A percentile compares a stretch with the other conserved stretches of the same genome.
Conservation (phyloP, 495 filamentous ascomycete species). For the Penicillium flavigenum region DNA sequence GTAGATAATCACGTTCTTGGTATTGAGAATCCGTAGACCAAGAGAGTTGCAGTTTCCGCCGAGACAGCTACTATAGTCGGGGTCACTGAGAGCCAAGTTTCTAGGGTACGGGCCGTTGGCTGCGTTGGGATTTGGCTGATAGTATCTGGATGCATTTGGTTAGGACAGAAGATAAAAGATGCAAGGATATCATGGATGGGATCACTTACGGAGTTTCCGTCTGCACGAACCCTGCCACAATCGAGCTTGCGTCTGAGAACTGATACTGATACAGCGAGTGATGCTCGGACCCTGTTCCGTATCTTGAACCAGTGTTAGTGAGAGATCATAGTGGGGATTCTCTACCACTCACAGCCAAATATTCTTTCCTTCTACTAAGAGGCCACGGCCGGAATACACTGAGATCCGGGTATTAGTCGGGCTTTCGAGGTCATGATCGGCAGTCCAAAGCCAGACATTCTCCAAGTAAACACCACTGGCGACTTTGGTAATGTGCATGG, state of each 20-base stretch:
- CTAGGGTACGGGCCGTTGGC: slow-evolving; percentile 54
- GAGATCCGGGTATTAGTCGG: slow-evolving; percentile 58
- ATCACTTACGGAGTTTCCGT: slow-evolving; percentile 67
- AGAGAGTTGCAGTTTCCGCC: slow-evolving; percentile 59
- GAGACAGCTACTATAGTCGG: slow-evolving; percentile 54
- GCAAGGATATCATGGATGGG: background rate
- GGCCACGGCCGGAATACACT: slow-evolving; percentile 66
- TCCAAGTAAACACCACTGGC: slow-evolving; percentile 58
- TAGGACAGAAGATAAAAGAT: background rate
- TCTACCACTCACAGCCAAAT: slow-evolving; percentile 55
- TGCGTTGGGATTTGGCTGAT: slow-evolving; percentile 64
- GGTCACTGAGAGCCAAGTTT: slow-evolving; percentile 53
- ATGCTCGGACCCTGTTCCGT: slow-evolving; percentile 76
- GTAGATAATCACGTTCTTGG: slow-evolving; percentile 59
- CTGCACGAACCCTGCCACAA: slow-evolving; percentile 76
- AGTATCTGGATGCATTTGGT: slow-evolving; percentile 39
- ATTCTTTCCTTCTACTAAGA: slow-evolving; percentile 57
- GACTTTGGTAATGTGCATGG: slow-evolving; percentile 60
- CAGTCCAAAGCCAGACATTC: slow-evolving; percentile 69
- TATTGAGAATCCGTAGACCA: slow-evolving; percentile 64
- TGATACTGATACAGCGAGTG: slow-evolving; percentile 81
- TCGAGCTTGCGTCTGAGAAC: slow-evolving; percentile 62
- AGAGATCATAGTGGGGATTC: background rate
- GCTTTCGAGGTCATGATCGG: slow-evolving; percentile 73
- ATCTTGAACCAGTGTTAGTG: slow-evolving; percentile 28